Evolutionary conservation across 2,329 filamentous ascomycete genomes (phyloP), one percentile per base, ranked within the genome.

Genomic region (Aspergillus hiratsukae): DNA sequence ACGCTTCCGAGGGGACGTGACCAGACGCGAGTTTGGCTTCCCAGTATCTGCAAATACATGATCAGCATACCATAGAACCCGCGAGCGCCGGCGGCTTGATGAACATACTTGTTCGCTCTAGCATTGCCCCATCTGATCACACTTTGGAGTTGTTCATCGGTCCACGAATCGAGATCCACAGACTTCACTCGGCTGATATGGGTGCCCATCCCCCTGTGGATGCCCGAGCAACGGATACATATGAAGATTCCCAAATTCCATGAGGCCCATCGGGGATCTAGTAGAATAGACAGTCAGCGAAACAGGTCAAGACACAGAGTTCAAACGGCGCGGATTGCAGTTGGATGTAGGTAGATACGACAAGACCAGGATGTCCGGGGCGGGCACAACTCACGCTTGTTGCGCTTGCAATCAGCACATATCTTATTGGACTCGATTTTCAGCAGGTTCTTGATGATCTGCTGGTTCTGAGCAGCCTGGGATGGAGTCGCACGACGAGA

Each of bases 151-250:
- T 99, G 94, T 75, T 99, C 94, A 74, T 99, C 94, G 61, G 94
- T 99, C 94, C 94, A 99, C 27, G 93, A 87, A 75, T 99, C 94
- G 62, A 99, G 85, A 75, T 99, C 94, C 65, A 99, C 94, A 1
- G 92, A 97, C 76, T 99, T 99, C 74, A 99, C 94, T 75, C 90
- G 85, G 76, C 91, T 97, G 74, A 99, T 97, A 78, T 99, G 94
- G 60, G 93, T 97, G 69, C 94, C 94, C 92, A 99, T 97, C 65
- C 93, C 91, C 71, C 94, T 90, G 78, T 99, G 94, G 71, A 99
- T 96, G 70, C 95, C 95, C 19, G 94, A 99, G 78, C 94, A 99
- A 72, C 92, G 88, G 73, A 99, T 99, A 81, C 94, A 99, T 70
- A 99, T 81, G 73, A 99, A 99, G 70, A 99, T 87, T 67, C 94